Evolutionary conservation across 2,329 filamentous ascomycete species (phyloP).

Genomic region (Myriangium duriaei): DNA sequence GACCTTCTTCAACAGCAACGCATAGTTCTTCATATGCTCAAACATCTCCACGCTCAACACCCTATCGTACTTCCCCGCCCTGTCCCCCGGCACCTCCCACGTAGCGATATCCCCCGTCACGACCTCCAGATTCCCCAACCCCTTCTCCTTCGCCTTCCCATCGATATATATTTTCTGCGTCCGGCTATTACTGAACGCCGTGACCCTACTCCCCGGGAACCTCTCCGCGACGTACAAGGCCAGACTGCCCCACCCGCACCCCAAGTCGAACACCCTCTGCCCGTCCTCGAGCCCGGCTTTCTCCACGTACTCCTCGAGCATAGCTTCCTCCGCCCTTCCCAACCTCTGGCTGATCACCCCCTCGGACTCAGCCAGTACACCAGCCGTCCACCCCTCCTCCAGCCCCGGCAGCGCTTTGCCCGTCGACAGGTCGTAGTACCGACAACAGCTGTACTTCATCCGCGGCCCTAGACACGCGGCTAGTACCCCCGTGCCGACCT

Average conservation of each 20-base stretch:
- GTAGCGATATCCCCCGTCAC: conserved; percentile 56
- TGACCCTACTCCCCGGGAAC: conserved; percentile 49
- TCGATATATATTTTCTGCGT: conserved; percentile 60
- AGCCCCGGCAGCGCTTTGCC: conserved; percentile 29
- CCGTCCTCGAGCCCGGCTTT: conserved; percentile 48
- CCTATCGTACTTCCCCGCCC: conserved; percentile 42
- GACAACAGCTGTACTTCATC: conserved; percentile 61
- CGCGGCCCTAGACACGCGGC: conserved; percentile 49
- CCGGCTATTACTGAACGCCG: conserved; percentile 56
- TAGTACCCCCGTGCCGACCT: conserved; percentile 55
- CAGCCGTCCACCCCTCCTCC: conserved; percentile 1
- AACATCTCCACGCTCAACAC: conserved; percentile 60
- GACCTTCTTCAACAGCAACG: conserved; percentile 53
- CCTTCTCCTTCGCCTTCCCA: conserved; percentile 41
- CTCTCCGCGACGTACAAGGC: conserved; percentile 53
- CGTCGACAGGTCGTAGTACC: conserved; percentile 54
- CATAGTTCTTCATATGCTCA: conserved; percentile 68
- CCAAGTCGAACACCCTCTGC: conserved; percentile 50
- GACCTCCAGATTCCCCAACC: conserved; percentile 47
- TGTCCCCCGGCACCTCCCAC: conserved; percentile 42
- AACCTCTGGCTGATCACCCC: conserved; percentile 1
- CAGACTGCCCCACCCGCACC: conserved; percentile 59
- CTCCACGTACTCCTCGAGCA: conserved; percentile 51
- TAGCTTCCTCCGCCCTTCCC: conserved; percentile 45
- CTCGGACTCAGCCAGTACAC: neutral